Conservation (phyloP, 164 flowering plant species). For the Aristolochia contorta region DNA sequence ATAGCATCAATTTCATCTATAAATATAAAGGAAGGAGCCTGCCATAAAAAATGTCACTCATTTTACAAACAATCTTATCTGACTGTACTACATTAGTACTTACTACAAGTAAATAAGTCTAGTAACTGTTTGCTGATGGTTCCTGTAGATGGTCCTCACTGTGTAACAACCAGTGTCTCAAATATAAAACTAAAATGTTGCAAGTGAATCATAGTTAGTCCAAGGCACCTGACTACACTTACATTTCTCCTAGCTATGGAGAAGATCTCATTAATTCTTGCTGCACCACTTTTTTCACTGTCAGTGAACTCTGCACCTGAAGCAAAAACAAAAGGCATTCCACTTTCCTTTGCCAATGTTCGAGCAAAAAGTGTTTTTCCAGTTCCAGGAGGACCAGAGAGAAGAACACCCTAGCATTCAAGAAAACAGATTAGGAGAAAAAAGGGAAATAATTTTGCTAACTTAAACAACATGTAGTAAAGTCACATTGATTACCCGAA, state of each 20-base stretch:
- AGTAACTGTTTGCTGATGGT: no score
- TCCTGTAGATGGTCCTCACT: no score
- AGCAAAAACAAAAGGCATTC: conserved; percentile 94
- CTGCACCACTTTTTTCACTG: conserved; percentile 88
- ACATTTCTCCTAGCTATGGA: conserved; percentile 91
- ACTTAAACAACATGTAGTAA: conserved; percentile 1
- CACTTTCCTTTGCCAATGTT: conserved; percentile 93
- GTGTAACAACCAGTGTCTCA: no score
- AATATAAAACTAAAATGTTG: no score
- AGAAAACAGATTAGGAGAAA: conserved; percentile 1
- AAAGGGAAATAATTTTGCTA: neutral
- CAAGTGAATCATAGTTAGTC: conserved; percentile 1
- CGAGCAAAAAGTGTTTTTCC: conserved; percentile 98
- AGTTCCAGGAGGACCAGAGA: conserved; percentile 98
- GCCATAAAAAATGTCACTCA: conserved; percentile 6
- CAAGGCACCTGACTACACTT: conserved; percentile 11
- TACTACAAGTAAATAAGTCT: no score
- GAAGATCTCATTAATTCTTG: conserved; percentile 85
- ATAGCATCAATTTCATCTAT: conserved; percentile 99
- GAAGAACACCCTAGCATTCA: conserved; percentile 77
- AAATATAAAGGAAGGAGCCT: conserved; percentile 96
- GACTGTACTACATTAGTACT: no score
- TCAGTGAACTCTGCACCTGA: conserved; percentile 98
- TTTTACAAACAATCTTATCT: no score
- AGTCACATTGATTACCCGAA: conserved; percentile 48